Percentiles rank a stretch among this genome's conserved stretches.
Evolutionary conservation across 176 grass and related monocot genomes (phyloP).

Genomic region (Carex scoparia): DNA sequence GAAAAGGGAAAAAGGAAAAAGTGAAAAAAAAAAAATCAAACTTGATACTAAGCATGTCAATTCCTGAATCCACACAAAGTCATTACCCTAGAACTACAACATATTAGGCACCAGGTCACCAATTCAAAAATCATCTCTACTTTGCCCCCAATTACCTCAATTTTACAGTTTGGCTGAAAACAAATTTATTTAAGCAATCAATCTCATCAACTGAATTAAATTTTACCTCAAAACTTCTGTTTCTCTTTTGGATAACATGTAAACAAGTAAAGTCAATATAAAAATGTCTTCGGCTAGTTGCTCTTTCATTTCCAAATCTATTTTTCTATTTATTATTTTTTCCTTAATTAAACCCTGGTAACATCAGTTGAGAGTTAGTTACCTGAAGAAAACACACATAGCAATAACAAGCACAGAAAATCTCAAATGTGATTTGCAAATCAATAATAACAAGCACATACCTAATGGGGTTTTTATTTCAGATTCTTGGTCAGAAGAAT

Average conservation of each 20-base stretch:
- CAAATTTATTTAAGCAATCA: neutral
- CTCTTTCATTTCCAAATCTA: neutral
- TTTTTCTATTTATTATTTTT: neutral
- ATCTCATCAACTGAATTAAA: neutral
- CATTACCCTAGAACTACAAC: too few species aligned
- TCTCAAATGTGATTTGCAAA: neutral
- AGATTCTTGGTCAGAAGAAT: neutral
- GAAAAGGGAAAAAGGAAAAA: too few species aligned
- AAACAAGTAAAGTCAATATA: neutral
- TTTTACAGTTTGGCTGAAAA: neutral
- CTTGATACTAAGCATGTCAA: too few species aligned
- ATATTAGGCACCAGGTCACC: neutral
- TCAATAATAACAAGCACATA: neutral
- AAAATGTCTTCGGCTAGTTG: neutral
- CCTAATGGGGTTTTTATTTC: neutral
- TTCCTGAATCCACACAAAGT: too few species aligned
- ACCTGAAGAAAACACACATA: neutral
- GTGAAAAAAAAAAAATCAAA: too few species aligned
- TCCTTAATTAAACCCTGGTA: neutral
- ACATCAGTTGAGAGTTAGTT: neutral
- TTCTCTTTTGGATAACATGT: neutral
- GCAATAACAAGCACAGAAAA: neutral
- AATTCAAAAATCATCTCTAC: neutral
- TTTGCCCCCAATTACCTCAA: neutral
- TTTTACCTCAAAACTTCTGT: neutral